Evolutionary conservation across 2,329 filamentous ascomycete genomes (phyloP), one percentile per base, ranked within the genome.

Genomic region (Alternaria conjuncta): DNA sequence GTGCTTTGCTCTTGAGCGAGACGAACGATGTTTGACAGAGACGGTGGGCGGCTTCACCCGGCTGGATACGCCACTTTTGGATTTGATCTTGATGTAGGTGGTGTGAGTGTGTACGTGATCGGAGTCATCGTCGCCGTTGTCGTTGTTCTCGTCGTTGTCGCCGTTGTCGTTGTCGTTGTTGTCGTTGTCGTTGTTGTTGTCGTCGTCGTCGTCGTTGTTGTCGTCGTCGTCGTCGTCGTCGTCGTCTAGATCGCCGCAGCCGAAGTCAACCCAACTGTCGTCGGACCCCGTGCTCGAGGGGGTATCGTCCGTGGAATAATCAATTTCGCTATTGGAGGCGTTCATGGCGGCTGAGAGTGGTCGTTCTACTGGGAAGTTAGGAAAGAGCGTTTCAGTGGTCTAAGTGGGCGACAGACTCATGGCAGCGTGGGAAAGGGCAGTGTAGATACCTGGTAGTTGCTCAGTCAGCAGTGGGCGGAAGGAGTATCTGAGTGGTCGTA

Each of bases 381-480:
- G 36, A 18, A 41, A 1, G n/a, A 11, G 8, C 36, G n/a, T 41
- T 41, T 11, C 36, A 41, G 36, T 41, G 15, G n/a, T 41, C 4
- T 6, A 3, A 18, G 9, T 10, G n/a, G 36, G n/a, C 3, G 1
- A 1, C n/a, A 41, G 4, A 41, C 36, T 41, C n/a, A 41, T 41
- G 36, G n/a, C 3, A 41, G 36, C n/a, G 36, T 18, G 15, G 36
- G 0, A 41, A 1, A 41, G 1, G 36, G n/a, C 36, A 10, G n/a
- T 41, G n/a, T 41, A 41, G 8, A 18, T 41, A 6, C 2, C 3
- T 18, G 36, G 5, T 3, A 6, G 0, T 18, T 18, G 36, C 9
- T 0, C n/a, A 18, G 36, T 18, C 36, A 11, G 9, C n/a, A 41
- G 0, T 18, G 0, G 9, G 36, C 3, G 9, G 36, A 0, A 41